Evolutionary conservation across 192 early-diverging fungal species (phyloP).

Genomic region (Coemansia sp.): DNA sequence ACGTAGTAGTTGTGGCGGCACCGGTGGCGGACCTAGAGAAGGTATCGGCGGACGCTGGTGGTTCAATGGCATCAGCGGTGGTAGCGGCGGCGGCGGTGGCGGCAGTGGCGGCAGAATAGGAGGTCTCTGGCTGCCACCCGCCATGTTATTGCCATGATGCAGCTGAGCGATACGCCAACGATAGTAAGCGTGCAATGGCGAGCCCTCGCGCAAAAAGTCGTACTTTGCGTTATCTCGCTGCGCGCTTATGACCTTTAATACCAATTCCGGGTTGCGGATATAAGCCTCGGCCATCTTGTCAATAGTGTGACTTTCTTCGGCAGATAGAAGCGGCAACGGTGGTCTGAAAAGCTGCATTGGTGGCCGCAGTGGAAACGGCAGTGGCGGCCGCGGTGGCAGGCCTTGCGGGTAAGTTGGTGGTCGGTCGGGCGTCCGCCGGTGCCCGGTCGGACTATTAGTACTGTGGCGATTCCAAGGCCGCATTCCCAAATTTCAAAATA

Average conservation of each 20-base stretch:
- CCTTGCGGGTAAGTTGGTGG: not conserved
- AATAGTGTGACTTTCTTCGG: constrained; percentile 18
- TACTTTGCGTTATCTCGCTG: constrained; percentile 30
- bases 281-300: constrained; percentile 44
- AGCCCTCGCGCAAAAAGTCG: constrained; percentile 25
- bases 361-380: constrained; percentile 6
- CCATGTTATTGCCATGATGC: not conserved
- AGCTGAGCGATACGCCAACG: constrained; percentile 17
- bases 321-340: not conserved
- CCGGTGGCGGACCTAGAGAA: not conserved
- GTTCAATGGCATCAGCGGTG: not conserved
- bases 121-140: not conserved
- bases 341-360: not conserved
- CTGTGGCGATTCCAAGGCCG: constrained; percentile 10
- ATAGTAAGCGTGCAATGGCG: constrained; percentile 27
- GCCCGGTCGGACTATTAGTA: not conserved
- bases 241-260: constrained; percentile 24
- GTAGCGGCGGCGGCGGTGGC: constrained; percentile 1
- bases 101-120: not conserved
- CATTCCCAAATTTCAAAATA: constrained; percentile 5
- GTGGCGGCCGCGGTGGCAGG: constrained; percentile 5
- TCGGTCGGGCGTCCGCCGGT: not conserved
- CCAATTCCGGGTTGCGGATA: constrained; percentile 26
- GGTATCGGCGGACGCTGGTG: not conserved
- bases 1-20: not conserved